These are phyloP conservation scores for Furcasterigmium furcatum DNA, from an alignment of 2,329 filamentous ascomycete species.

Conservation along the genomic window DNA sequence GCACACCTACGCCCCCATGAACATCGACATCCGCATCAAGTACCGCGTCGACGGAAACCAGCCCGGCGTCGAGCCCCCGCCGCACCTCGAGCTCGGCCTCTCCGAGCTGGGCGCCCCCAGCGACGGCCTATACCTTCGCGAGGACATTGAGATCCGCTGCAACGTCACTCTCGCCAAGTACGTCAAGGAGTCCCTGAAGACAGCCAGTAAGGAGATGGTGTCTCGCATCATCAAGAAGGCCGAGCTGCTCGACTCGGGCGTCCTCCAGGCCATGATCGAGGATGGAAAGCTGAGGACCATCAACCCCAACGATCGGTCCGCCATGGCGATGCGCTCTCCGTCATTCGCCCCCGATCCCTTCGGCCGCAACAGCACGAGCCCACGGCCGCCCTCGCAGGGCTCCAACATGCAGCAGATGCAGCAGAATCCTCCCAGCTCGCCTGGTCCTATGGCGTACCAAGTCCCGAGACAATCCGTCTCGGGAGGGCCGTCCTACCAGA, in stretches of 20 bases:
- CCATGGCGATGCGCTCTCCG: constrained; percentile 6
- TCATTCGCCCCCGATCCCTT: constrained; percentile 3
- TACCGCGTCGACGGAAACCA: constrained; percentile 69
- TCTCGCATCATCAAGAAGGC: constrained; percentile 68
- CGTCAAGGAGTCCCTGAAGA: constrained; percentile 64
- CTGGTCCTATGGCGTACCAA: constrained; percentile 31
- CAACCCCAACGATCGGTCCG: constrained; percentile 47
- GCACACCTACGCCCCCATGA: constrained; percentile 67
- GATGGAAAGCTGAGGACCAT: constrained; percentile 60
- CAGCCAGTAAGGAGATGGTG: constrained; percentile 66
- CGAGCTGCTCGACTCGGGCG: constrained; percentile 63
- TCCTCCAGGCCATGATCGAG: constrained; percentile 65
- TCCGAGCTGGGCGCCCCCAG: constrained; percentile 55
- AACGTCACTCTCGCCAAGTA: constrained; percentile 63
- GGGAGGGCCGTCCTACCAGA: constrained; percentile 20
- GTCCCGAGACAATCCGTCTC: constrained; percentile 33
- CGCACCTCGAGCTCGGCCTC: constrained; percentile 59
- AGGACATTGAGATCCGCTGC: constrained; percentile 69
- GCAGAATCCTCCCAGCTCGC: constrained; percentile 21
- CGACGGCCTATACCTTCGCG: constrained; percentile 65
- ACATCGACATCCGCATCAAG: constrained; percentile 64
- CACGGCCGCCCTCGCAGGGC: not conserved
- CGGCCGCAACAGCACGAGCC: not conserved
- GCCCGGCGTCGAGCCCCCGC: constrained; percentile 59
- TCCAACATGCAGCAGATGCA: constrained; percentile 10